These are phyloP conservation scores for Nakazawaea anatomiae DNA, from an alignment of 805 yeast species.

Conservation along the genomic window DNA sequence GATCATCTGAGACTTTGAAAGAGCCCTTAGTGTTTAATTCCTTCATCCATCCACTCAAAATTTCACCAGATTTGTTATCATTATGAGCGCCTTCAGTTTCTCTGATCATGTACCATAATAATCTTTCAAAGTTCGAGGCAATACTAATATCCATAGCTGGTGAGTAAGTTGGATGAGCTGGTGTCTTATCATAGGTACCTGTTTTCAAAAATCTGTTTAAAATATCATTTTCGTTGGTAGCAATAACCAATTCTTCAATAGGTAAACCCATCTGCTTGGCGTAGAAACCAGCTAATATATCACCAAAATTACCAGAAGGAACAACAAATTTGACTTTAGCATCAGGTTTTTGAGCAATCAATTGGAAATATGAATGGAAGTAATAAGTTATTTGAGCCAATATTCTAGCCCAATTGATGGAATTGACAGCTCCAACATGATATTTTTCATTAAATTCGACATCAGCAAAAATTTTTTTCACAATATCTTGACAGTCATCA, in stretches of 20 bases:
- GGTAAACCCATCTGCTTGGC: constrained; percentile 97
- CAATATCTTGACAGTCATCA: constrained; percentile 97
- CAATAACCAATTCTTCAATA: constrained; percentile 77
- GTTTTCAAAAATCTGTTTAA: constrained; percentile 86
- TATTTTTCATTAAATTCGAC: constrained; percentile 78
- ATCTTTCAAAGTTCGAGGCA: constrained; percentile 93
- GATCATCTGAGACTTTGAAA: constrained; percentile 61
- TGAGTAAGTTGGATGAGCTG: constrained; percentile 81
- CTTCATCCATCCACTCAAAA: constrained; percentile 69
- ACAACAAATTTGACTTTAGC: constrained; percentile 75
- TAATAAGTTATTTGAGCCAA: constrained; percentile 97
- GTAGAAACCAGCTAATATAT: constrained; percentile 92
- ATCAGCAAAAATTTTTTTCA: constrained; percentile 90
- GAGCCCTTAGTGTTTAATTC: constrained; percentile 72
- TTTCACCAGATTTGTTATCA: constrained; percentile 65
- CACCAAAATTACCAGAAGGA: constrained; percentile 98
- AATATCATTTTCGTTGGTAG: constrained; percentile 94
- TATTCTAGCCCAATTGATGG: constrained; percentile 98
- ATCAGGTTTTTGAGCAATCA: constrained; percentile 32
- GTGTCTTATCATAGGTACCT: constrained; percentile 76
- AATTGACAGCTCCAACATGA: constrained; percentile 96
- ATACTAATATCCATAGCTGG: constrained; percentile 99
- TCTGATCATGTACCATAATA: constrained; percentile 89
- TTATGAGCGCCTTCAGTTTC: constrained; percentile 56
- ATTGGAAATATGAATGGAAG: constrained; percentile 84